A percentile compares a stretch with the other conserved stretches of the same genome.
Conservation (phyloP, 2,329 filamentous ascomycete species). For the Ophiostoma angusticollis region DNA sequence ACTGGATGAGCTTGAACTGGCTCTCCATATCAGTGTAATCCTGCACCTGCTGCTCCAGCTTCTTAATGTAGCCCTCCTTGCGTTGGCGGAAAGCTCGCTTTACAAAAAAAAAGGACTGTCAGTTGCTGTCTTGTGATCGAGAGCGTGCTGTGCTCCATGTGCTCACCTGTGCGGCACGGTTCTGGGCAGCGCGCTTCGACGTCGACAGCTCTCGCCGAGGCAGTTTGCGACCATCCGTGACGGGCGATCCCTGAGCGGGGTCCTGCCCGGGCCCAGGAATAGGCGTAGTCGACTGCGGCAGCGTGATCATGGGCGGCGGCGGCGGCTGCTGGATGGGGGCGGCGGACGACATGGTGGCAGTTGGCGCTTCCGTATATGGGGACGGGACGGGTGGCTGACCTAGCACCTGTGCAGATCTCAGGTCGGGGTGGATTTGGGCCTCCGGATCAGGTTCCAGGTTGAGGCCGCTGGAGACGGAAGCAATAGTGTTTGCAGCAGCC, state of each 20-base stretch:
- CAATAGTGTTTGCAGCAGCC: no score
- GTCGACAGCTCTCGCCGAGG: conserved; percentile 88
- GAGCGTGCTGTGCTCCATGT: no score
- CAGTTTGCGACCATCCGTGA: conserved; percentile 52
- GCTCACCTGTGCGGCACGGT: conserved; percentile 90
- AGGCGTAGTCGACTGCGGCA: conserved; percentile 15
- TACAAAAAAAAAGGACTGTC: conserved; percentile 10
- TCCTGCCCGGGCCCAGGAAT: conserved; percentile 21
- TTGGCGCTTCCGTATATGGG: not conserved
- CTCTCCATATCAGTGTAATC: conserved; percentile 65
- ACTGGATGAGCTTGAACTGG: conserved; percentile 65
- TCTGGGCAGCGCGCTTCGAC: conserved; percentile 92
- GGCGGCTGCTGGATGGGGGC: not conserved
- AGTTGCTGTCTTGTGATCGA: no score
- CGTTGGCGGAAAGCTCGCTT: conserved; percentile 94
- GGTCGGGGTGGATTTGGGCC: conserved; percentile 11
- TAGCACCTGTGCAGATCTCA: conserved; percentile 4
- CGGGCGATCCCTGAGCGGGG: not conserved
- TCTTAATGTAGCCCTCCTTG: conserved; percentile 97
- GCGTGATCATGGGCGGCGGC: conserved; percentile 5
- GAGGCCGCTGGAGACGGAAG: no score
- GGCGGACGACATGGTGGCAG: conserved; percentile 3
- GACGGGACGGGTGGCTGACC: not conserved
- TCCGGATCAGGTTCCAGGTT: conserved; percentile 10
- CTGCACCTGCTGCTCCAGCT: conserved; percentile 85